phyloP scores from a whole-genome alignment of 2,329 filamentous ascomycete genomes.

The Botrytis deweyae region DNA sequence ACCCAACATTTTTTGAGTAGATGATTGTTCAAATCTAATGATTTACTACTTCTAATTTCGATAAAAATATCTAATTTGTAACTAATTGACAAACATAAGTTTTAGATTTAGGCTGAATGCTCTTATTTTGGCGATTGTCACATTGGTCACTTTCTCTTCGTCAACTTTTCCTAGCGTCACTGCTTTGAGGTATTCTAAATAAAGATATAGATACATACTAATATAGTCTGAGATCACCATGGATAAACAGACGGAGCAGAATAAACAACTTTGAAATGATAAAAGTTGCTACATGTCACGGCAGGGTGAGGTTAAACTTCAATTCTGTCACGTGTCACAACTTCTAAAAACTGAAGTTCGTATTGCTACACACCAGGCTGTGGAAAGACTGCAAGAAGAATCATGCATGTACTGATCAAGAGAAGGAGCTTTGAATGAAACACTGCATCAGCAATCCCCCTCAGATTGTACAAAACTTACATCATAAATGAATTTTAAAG shows the following conservation, averaged over 20 bases:
- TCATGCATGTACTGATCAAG: background rate
- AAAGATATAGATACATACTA: accelerated
- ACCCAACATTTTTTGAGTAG: background rate
- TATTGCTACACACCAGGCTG: accelerated
- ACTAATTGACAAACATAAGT: background rate
- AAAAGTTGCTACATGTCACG: background rate
- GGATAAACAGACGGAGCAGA: background rate
- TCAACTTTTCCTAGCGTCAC: background rate
- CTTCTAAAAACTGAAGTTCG: accelerated
- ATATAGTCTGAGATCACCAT: accelerated
- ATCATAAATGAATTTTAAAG: no score
- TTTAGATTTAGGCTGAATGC: background rate
- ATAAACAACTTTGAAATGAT: background rate
- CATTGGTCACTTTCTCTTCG: background rate
- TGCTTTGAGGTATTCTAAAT: accelerated
- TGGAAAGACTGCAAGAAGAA: background rate
- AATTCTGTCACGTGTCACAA: background rate
- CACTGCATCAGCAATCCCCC: background rate
- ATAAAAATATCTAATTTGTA: background rate
- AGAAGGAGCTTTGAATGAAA: background rate
- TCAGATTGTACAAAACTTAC: accelerated
- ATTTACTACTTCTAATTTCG: background rate
- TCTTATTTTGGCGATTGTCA: background rate
- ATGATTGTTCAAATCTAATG: background rate
- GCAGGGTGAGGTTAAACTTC: background rate